Evolutionary conservation across 2,329 filamentous ascomycete species (phyloP).

Genomic region (Penicillium sp.): DNA sequence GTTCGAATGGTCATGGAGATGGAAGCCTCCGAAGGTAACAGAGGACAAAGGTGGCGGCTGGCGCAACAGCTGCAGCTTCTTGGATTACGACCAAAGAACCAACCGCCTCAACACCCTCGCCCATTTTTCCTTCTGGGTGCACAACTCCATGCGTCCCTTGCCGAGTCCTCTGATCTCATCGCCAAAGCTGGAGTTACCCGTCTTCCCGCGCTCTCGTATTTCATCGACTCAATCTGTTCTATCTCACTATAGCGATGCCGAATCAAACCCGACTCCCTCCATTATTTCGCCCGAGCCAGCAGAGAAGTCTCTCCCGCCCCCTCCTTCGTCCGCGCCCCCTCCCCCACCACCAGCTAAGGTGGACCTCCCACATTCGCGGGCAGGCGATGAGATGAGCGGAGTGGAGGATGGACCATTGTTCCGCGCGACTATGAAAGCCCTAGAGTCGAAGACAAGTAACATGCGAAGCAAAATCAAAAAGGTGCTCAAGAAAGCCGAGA

Average conservation of each 20-base stretch:
- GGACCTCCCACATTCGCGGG: constrained; percentile 81
- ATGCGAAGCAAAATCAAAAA: constrained; percentile 96
- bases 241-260: constrained; percentile 73
- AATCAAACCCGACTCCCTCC: constrained; percentile 47
- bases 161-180: constrained; percentile 63
- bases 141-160: constrained; percentile 57
- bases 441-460: constrained; percentile 94
- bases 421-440: constrained; percentile 90
- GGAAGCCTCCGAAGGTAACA: constrained; percentile 78
- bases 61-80: constrained; percentile 95
- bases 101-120: constrained; percentile 86
- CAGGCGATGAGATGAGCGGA: constrained; percentile 78
- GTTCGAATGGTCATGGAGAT: constrained; percentile 96
- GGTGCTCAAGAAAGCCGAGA: constrained; percentile 89
- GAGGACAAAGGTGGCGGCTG: constrained; percentile 89
- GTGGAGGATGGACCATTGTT: constrained; percentile 94
- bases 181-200: constrained; percentile 69
- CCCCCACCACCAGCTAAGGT: constrained; percentile 64
- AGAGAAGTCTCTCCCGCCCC: constrained; percentile 22
- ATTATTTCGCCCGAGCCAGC: constrained; percentile 34
- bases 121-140: constrained; percentile 93
- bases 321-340: constrained; percentile 25
- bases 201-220: constrained; percentile 74
- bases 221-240: constrained; percentile 86
- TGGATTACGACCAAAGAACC: constrained; percentile 93